A percentile compares a stretch with the other conserved stretches of the same genome.
phyloP scores from a whole-genome alignment of 208 protist species.

The Leishmania mexicana region DNA sequence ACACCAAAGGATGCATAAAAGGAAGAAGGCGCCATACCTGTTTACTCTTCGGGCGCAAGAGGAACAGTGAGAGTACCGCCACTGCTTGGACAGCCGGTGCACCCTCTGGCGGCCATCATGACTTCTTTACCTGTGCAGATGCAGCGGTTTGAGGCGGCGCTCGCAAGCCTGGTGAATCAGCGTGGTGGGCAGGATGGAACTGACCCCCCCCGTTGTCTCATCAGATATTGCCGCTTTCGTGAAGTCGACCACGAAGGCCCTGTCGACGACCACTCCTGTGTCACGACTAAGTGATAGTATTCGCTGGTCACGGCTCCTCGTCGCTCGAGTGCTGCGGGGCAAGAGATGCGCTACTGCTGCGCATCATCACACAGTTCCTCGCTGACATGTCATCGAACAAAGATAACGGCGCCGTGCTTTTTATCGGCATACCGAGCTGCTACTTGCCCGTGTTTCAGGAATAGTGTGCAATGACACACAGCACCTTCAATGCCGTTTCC shows the following conservation, averaged over 20 bases:
- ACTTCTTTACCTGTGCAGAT: background rate
- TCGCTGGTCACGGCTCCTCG: conserved; percentile 50
- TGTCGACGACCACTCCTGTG: conserved; percentile 28
- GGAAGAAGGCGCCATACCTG: background rate
- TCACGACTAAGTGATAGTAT: conserved; percentile 53
- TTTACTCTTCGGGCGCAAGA: background rate
- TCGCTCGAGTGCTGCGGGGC: conserved; percentile 43
- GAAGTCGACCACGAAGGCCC: conserved; percentile 44
- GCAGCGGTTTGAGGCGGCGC: conserved; percentile 21
- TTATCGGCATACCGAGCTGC: conserved; percentile 56
- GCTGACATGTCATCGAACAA: conserved; percentile 65
- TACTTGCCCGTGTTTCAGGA: conserved; percentile 70
- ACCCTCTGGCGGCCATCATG: conserved; percentile 2
- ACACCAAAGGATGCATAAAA: background rate
- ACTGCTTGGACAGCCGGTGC: background rate
- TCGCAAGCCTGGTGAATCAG: background rate
- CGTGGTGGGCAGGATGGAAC: background rate
- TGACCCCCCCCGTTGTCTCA: background rate
- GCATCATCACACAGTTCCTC: conserved; percentile 44
- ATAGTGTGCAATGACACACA: conserved; percentile 36
- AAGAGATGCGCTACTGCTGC: conserved; percentile 17
- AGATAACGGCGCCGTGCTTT: conserved; percentile 57
- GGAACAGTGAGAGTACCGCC: background rate
- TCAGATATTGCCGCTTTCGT: conserved; percentile 21
- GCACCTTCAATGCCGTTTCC: conserved; percentile 71